Percentiles rank a stretch among this genome's conserved stretches.
Conservation (phyloP, 139 green algal genomes). For the Coccomyxa sp. region DNA sequence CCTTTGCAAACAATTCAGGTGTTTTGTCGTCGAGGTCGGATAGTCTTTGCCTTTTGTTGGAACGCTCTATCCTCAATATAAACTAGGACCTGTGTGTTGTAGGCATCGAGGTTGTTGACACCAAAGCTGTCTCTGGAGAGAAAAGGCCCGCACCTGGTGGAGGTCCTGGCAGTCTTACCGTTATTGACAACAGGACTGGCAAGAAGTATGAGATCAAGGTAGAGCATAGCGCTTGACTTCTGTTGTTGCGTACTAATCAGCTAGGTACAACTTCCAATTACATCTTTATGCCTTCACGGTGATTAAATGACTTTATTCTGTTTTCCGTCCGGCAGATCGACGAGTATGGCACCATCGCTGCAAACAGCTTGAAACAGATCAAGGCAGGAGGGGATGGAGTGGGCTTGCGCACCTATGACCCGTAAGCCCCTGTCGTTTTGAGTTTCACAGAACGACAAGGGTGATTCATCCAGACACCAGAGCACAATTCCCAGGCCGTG, state of each 20-base stretch:
- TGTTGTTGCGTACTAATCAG: neutral
- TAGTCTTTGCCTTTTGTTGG: neutral
- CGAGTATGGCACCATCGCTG: constrained; percentile 80
- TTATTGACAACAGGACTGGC: constrained; percentile 83
- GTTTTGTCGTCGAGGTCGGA: too few relatives aligned
- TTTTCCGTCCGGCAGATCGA: constrained; percentile 42
- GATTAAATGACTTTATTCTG: too few relatives aligned
- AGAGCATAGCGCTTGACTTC: neutral
- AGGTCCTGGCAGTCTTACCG: constrained; percentile 67
- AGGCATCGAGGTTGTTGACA: neutral
- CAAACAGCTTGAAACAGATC: constrained; percentile 87
- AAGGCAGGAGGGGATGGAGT: constrained; percentile 83
- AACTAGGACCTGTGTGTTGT: neutral
- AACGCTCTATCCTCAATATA: neutral
- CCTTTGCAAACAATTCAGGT: neutral
- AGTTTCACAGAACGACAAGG: neutral
- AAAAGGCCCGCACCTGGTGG: constrained; percentile 40
- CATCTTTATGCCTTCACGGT: too few relatives aligned
- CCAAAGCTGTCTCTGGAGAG: neutral
- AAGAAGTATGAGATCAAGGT: constrained; percentile 81
- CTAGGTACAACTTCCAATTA: too few relatives aligned
- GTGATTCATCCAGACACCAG: too few relatives aligned
- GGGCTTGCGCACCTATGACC: constrained; percentile 80
- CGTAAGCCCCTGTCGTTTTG: constrained; percentile 8
- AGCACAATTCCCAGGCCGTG: too few relatives aligned